Conservation (phyloP, 2,329 filamentous ascomycete genomes). For the Colletotrichum gigasporum region DNA sequence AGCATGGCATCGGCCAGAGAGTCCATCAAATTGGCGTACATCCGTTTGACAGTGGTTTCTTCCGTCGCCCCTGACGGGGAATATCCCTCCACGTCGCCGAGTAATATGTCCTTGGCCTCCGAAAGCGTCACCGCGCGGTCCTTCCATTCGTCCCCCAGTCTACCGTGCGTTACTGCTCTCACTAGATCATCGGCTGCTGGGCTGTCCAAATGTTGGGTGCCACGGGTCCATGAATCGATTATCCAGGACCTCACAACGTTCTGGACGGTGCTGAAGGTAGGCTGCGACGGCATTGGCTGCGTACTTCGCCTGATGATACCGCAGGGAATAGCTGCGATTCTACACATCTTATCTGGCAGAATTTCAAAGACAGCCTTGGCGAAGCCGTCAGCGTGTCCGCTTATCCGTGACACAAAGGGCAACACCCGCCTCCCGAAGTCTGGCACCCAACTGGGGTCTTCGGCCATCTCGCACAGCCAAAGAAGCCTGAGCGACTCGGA, state of each 20-base stretch:
- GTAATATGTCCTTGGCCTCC: not conserved
- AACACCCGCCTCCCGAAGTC: not conserved
- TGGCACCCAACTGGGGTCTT: not conserved
- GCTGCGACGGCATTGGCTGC: not conserved
- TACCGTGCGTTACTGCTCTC: not conserved
- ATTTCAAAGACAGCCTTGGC: not conserved
- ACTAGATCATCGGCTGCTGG: not conserved
- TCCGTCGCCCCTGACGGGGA: not conserved
- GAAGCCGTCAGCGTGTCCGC: too few species aligned
- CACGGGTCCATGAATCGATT: not conserved
- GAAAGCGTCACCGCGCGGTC: not conserved
- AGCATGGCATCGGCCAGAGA: not conserved
- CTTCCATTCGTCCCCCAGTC: fast-evolving
- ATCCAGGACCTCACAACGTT: not conserved
- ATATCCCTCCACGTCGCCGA: not conserved
- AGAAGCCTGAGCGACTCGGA: not conserved
- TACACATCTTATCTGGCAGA: not conserved
- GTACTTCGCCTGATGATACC: not conserved
- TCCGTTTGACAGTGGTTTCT: not conserved
- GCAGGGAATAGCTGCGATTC: not conserved
- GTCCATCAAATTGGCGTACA: not conserved
- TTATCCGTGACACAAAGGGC: too few species aligned
- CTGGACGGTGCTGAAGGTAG: not conserved
- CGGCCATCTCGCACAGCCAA: not conserved
- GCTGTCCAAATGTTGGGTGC: not conserved